Conservation (phyloP, 164 flowering plant species). For the Vitis riparia region DNA sequence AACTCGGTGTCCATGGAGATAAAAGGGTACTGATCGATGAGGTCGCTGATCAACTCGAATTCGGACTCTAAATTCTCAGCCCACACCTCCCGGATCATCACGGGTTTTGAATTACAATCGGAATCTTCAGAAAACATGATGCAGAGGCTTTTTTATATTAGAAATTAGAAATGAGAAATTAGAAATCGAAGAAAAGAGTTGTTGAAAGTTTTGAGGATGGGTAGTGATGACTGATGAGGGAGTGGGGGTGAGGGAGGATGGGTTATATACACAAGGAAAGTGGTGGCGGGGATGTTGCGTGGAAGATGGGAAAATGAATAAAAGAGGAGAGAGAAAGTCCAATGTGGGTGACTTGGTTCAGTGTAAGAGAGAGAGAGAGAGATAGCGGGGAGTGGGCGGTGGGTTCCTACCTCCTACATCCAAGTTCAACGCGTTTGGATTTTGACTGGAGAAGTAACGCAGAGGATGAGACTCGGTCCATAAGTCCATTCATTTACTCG, state of each 20-base stretch:
- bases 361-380: not conserved
- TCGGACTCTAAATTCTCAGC: conserved; percentile 41
- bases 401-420: too few relatives aligned
- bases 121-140: not conserved
- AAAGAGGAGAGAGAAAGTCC: too few relatives aligned
- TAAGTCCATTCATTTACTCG: too few relatives aligned
- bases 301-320: conserved; percentile 5
- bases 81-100: conserved; percentile 49
- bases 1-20: conserved; percentile 77
- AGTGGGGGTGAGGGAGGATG: not conserved
- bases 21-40: conserved; percentile 43
- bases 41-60: conserved; percentile 35
- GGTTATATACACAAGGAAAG: not conserved
- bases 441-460: too few relatives aligned
- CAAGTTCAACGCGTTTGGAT: too few relatives aligned
- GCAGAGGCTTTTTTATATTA: too few relatives aligned
- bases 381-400: too few relatives aligned
- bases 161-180: too few relatives aligned
- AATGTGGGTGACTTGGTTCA: too few relatives aligned
- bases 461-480: too few relatives aligned
- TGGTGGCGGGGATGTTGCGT: conserved; percentile 13
- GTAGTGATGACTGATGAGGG: not conserved
- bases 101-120: conserved; percentile 15
- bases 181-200: too few relatives aligned
- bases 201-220: not conserved